Evolutionary conservation across 257 asterid species (phyloP), one percentile per base, ranked within the genome.

Genomic region (Plectranthus barbatus): DNA sequence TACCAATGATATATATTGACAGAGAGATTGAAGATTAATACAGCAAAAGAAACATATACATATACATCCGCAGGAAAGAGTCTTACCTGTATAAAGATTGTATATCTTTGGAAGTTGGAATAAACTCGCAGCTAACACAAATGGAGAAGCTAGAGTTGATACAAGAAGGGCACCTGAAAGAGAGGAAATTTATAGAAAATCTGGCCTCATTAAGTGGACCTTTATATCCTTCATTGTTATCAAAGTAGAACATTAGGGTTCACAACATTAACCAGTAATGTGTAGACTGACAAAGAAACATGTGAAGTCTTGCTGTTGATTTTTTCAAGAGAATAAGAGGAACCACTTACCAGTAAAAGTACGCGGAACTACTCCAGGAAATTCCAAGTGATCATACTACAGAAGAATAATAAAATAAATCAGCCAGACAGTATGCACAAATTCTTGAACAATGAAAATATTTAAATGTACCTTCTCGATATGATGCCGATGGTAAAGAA

Each of bases 301-400:
- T 31, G 36, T 1, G 5, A 31, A 31, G 36, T 4, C 7, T 31
- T 31, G 36, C 36, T 42, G 9, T n/a, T n/a, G n/a, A n/a, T n/a
- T n/a, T n/a, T n/a, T n/a, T n/a, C n/a, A n/a, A n/a, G n/a, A 3
- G 18, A 23, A 56, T 5, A 10, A 33, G 44, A 44, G 58, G 39
- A 64, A 74, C 53, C 64, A 64, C 77, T 74, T 73, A 84, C 97
- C 99, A 8, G 85, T 79, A 75, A 92, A 89, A 44, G 99, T 89
- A 44, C 99, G 99, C 66, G 99, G 95, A 70, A 92, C 97, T 49
- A 89, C 97, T 73, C 99, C 99, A 9, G 97, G 88, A 72, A 89
- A 92, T 39, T 92, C 96, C 83, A 89, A 81, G 81, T 92, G 99
- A 82, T 92, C 99, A 66, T 89, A 92, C 97, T 92, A 45, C 23